Evolutionary conservation across 306 rosid species (phyloP).

Genomic region (Pterocarpus santalinus): DNA sequence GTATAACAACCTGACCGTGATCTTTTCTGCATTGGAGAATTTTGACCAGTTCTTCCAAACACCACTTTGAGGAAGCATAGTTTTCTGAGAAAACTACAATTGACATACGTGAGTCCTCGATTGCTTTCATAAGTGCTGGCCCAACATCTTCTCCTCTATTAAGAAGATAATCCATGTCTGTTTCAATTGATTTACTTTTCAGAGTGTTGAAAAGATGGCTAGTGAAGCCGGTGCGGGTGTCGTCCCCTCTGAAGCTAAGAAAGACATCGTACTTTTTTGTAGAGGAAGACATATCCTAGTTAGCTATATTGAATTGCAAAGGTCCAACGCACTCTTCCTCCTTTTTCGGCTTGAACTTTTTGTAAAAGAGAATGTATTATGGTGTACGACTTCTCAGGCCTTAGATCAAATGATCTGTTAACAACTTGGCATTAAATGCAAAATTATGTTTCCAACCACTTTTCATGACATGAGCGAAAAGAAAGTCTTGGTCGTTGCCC

Average conservation of each 20-base stretch:
- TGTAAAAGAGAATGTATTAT: background rate
- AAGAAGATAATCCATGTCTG: conserved; percentile 34
- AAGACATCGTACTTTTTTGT: conserved; percentile 37
- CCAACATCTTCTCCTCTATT: conserved; percentile 31
- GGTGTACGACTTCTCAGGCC: too few species aligned
- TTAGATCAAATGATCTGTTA: too few species aligned
- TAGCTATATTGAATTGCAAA: background rate
- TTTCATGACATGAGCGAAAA: too few species aligned
- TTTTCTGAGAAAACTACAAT: conserved; percentile 38
- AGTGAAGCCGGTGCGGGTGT: conserved; percentile 24
- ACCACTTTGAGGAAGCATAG: conserved; percentile 44
- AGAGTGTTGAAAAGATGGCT: conserved; percentile 23
- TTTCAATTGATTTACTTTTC: background rate
- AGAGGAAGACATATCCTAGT: background rate
- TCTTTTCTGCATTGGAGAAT: conserved; percentile 37
- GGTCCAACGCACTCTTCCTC: too few species aligned
- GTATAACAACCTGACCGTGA: conserved; percentile 32
- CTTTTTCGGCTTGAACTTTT: too few species aligned
- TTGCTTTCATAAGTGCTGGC: conserved; percentile 35
- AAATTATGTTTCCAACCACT: too few species aligned
- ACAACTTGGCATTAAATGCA: too few species aligned
- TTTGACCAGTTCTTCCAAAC: conserved; percentile 40
- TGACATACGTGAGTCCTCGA: conserved; percentile 10
- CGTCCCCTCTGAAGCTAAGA: conserved; percentile 51
- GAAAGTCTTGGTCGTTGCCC: too few species aligned